Evolutionary conservation across 31 red algal genomes (phyloP), one percentile per base, ranked within the genome.

Genomic region (Porphyra umbilicalis): DNA sequence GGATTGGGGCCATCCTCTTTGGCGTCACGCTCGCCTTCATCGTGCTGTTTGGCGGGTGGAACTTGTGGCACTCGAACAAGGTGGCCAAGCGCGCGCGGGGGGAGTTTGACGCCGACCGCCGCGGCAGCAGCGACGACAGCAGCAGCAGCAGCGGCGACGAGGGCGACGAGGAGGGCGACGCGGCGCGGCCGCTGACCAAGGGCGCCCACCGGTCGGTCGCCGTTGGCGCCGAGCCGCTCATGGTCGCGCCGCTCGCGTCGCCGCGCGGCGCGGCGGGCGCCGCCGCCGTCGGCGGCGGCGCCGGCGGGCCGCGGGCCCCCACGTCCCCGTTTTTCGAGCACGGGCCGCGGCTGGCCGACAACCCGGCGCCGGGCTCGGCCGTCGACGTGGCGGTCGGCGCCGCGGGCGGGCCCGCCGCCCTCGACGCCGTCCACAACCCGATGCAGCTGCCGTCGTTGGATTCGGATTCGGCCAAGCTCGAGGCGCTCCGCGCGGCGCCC

Each of bases 1-100:
- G 85, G 85, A 87, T 87, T 77, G 85, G 85, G 34, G 79, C 71
- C 44, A 83, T 87, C 67, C 46, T 87, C 32, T 39, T 81, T 30
- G 85, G 14, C 31, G 79, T 33, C 35, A 87, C 85, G 35, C 38
- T 92, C 20, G 57, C 57, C 25, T 71, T 71, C 14, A 71, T 71
- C 16, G 57, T 71, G 6, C 13, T 71, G 11, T 71, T 71, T 71
- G 57, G 57, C 20, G 57, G 57, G 57, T 71, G 57, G 57, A 71
- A 71, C 57, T 7, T 71, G 20, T 71, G 57, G 57, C 57, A 71
- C 25, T 71, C 57, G 57, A 71, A 25, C 57, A 18, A 29, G 20
- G 25, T 71, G 18, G 57, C 57, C 57, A 71, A 71, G 57, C 57
- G 25, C 57, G 57, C 57, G 13, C 57, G 57, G 25, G 30, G 25